Evolutionary conservation across 2,329 filamentous ascomycete species (phyloP).

Genomic region (Sphaerulina vaccinii): DNA sequence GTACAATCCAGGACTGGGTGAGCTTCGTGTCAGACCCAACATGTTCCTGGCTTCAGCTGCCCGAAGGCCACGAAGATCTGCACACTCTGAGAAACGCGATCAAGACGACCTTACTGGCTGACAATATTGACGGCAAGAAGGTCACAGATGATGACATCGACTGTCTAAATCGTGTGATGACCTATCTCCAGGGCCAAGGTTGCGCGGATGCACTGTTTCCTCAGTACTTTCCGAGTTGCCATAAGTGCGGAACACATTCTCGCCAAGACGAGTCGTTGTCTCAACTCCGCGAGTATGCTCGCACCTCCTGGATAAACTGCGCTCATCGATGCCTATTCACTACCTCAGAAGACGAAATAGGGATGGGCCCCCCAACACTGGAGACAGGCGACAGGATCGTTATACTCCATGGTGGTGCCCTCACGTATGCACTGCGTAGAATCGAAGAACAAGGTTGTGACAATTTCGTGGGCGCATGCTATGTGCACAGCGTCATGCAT

Average conservation of each 20-base stretch:
- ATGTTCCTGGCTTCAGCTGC: neutral
- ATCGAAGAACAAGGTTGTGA: neutral
- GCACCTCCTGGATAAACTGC: neutral
- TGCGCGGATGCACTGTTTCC: neutral
- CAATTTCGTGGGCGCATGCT: slow-evolving; percentile 12
- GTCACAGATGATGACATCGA: neutral
- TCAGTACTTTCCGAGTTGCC: neutral
- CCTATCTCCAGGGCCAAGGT: neutral
- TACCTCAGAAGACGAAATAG: neutral
- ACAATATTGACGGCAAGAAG: neutral
- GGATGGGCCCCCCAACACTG: neutral
- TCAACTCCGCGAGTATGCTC: neutral
- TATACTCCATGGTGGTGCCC: neutral
- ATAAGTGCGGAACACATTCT: neutral
- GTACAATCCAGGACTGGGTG: neutral
- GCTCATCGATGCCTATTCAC: neutral
- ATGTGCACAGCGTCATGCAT: slow-evolving; percentile 14
- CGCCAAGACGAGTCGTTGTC: neutral
- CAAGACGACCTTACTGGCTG: neutral
- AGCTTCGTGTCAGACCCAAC: neutral
- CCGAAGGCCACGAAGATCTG: neutral
- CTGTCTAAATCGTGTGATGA: neutral
- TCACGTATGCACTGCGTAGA: neutral
- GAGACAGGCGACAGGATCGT: neutral
- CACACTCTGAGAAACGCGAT: neutral